Evolutionary conservation across 768 basidiomycete genomes (phyloP).

Genomic region (Kwoniella mangroviensis): DNA sequence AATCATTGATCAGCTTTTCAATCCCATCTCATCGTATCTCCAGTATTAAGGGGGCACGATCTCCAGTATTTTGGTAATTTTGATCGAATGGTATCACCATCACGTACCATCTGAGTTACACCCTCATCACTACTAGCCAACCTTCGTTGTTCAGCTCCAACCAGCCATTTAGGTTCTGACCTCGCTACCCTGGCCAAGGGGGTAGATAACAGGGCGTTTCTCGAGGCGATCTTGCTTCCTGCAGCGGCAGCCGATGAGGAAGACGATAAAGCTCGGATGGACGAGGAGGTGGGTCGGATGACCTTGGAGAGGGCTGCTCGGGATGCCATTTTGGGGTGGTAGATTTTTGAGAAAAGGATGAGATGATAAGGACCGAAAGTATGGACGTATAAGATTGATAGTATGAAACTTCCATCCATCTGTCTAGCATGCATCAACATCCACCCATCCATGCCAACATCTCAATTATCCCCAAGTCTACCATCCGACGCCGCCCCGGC

Average conservation of each 20-base stretch:
- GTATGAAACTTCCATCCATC: background rate
- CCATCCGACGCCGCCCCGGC: background rate
- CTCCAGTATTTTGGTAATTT: background rate
- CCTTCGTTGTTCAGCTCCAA: slow-evolving; percentile 42
- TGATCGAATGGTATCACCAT: background rate
- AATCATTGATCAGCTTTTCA: background rate
- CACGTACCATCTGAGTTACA: slow-evolving; percentile 50
- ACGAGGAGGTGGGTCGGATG: slow-evolving; percentile 13
- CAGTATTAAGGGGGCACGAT: too few relatives aligned
- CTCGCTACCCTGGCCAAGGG: slow-evolving; percentile 51
- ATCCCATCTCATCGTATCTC: too few relatives aligned
- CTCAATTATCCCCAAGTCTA: background rate
- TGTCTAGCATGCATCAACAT: background rate
- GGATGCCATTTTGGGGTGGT: slow-evolving; percentile 41
- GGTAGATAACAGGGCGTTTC: slow-evolving; percentile 48
- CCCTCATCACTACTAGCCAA: slow-evolving; percentile 50
- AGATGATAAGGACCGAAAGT: background rate
- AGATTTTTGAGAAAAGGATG: slow-evolving; percentile 8
- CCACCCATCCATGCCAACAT: background rate
- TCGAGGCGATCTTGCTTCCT: slow-evolving; percentile 27
- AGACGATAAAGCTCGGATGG: slow-evolving; percentile 17
- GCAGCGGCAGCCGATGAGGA: slow-evolving; percentile 23
- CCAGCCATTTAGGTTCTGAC: slow-evolving; percentile 40
- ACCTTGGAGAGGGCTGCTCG: slow-evolving; percentile 37
- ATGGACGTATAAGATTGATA: too few relatives aligned